These are phyloP conservation scores for Pelargonium citronellum DNA, from an alignment of 441 rosid species.

Conservation along the genomic window DNA sequence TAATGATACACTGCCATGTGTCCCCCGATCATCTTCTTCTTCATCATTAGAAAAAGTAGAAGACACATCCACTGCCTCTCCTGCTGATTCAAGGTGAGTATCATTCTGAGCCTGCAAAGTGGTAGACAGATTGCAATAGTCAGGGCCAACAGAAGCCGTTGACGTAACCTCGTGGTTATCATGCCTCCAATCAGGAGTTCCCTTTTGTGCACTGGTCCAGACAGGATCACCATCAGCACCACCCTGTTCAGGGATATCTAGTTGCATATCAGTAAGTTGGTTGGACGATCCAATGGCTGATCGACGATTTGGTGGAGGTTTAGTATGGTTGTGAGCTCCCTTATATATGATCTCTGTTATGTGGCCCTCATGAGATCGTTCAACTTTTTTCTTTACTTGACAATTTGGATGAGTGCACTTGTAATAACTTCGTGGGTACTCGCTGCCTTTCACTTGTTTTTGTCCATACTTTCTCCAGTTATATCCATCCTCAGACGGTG, in stretches of 20 bases:
- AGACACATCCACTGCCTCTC: constrained; percentile 47
- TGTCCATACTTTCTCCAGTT: constrained; percentile 79
- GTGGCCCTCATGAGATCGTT: constrained; percentile 66
- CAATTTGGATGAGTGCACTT: constrained; percentile 61
- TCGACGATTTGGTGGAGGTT: constrained; percentile 52
- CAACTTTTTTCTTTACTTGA: constrained; percentile 68
- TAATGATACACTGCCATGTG: constrained; percentile 52
- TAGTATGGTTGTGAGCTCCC: constrained; percentile 59
- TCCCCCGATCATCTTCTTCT: constrained; percentile 55
- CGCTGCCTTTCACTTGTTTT: constrained; percentile 68
- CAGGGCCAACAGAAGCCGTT: constrained; percentile 34
- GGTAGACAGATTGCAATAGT: constrained; percentile 35
- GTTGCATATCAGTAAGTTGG: constrained; percentile 34
- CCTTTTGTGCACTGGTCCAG: constrained; percentile 45
- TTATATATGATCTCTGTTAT: constrained; percentile 68
- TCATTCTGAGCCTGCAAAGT: constrained; percentile 34
- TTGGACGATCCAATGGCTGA: constrained; percentile 41
- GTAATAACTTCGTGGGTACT: constrained; percentile 69
- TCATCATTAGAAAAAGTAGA: constrained; percentile 66
- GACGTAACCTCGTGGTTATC: constrained; percentile 65
- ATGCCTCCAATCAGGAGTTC: constrained; percentile 46
- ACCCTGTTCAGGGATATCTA: constrained; percentile 42
- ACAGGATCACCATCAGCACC: constrained; percentile 39
- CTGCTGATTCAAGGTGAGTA: constrained; percentile 47
- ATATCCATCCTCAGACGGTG: constrained; percentile 66